Conservation (phyloP, 2,329 filamentous ascomycete genomes). For the Parastagonospora nodorum region DNA sequence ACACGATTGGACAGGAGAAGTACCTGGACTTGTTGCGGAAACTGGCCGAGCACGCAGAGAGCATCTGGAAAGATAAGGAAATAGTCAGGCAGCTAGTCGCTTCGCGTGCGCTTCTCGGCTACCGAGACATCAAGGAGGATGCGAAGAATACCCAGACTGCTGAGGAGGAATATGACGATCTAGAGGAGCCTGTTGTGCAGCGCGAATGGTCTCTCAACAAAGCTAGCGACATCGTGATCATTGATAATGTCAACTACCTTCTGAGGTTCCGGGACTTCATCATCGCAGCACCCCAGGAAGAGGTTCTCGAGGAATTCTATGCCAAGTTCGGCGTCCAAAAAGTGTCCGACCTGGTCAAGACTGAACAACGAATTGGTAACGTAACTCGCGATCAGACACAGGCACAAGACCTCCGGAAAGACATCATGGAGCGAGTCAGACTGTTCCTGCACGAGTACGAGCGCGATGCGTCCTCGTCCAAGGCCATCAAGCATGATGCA, state of each 20-base stretch:
- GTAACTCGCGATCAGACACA: conserved; percentile 68
- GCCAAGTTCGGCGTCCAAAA: conserved; percentile 75
- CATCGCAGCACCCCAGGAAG: conserved; percentile 88
- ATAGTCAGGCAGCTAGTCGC: conserved; percentile 77
- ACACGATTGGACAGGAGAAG: conserved; percentile 81
- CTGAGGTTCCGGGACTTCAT: conserved; percentile 84
- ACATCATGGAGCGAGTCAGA: conserved; percentile 85
- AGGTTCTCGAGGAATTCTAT: conserved; percentile 84
- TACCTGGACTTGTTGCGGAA: conserved; percentile 83
- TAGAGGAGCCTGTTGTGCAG: conserved; percentile 53
- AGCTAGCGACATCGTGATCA: conserved; percentile 76
- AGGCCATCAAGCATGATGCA: conserved; percentile 78
- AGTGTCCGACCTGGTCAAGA: conserved; percentile 77
- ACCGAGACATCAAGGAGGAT: conserved; percentile 69
- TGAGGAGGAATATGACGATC: conserved; percentile 50
- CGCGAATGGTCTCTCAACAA: conserved; percentile 79
- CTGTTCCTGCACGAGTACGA: conserved; percentile 88
- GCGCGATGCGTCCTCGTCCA: conserved; percentile 57
- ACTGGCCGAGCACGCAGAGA: conserved; percentile 72
- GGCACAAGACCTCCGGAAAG: conserved; percentile 73
- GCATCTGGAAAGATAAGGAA: conserved; percentile 76
- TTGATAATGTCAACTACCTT: conserved; percentile 60
- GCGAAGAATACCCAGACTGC: conserved; percentile 49
- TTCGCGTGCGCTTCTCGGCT: conserved; percentile 80
- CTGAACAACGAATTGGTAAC: conserved; percentile 74